Evolutionary conservation across 2,329 filamentous ascomycete species (phyloP), one percentile per base, ranked within the genome.

Genomic region (Trichophaea hybrida): DNA sequence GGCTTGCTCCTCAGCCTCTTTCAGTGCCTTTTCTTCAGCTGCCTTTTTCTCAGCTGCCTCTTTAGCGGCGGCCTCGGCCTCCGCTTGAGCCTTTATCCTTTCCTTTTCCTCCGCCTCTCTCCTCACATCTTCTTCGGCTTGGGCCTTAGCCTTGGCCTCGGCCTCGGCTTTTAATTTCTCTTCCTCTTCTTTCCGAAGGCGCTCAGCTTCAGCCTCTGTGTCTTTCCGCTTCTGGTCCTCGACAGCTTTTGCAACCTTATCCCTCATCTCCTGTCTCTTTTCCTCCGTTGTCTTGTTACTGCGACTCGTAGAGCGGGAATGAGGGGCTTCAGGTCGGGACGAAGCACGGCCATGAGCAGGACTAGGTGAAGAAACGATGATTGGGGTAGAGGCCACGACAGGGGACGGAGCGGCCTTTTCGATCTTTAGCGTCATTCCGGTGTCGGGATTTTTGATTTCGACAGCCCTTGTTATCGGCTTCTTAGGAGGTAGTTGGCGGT

Each of bases 281-380:
- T 97, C 77, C 8, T 85, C 83, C 73, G 94, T 94, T 60, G 83
- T 80, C 68, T 90, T 62, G 38, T 35, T 50, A 35, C 58, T 60
- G 6, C 53, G 79, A 73, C 84, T 90, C 55, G 94, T 88, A 13
- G 81, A 77, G 46, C 87, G 84, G 58, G 74, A 74, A 68, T 93
- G 86, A 17, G 84, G 77, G 37, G 53, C 44, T 31, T 43, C 53
- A 15, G 13, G 35, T 5, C 74, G 80, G 17, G 76, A 77, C 66
- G 81, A 89, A 7, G 80, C 76, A 2, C 84, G 77, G 69, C 88
- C 89, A 31, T 88, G 87, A 10, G 89, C 88, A 6, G 88, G 87
- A 0, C 88, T 91, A 2, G 84, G 81, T 0, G 85, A 83, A 2
- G 88, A 86, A 6, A 86, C 82, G 55, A 88, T 80, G 24, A 86